Evolutionary conservation across 495 filamentous ascomycete genomes (phyloP).

Genomic region (Tuber brumale): DNA sequence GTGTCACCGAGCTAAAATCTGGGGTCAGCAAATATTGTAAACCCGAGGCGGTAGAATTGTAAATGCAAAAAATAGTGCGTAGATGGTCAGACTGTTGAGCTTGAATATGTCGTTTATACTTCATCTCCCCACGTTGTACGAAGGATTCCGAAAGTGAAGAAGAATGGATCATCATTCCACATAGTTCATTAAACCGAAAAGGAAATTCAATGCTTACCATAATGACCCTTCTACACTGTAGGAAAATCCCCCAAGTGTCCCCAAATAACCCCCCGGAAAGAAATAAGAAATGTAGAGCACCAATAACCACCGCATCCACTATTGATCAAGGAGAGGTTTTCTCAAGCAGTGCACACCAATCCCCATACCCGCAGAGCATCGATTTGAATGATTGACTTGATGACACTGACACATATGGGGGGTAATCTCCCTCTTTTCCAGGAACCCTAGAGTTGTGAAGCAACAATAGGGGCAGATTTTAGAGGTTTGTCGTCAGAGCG

Average conservation of each 20-base stretch:
- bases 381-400: conserved; percentile 38
- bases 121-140: conserved; percentile 17
- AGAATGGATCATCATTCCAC: conserved; percentile 35
- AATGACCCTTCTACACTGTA: neutral
- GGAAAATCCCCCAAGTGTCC: conserved; percentile 8
- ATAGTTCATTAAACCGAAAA: neutral
- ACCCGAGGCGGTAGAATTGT: neutral
- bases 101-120: conserved; percentile 37
- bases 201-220: neutral
- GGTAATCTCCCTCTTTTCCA: conserved; percentile 37
- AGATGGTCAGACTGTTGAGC: conserved; percentile 34
- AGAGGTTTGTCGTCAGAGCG: conserved; percentile 25
- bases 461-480: conserved; percentile 39
- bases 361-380: conserved; percentile 32
- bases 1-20: conserved; percentile 2
- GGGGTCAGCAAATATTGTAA: neutral
- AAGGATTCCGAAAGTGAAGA: conserved; percentile 39
- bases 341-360: conserved; percentile 36
- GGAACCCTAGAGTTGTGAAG: conserved; percentile 36
- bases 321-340: conserved; percentile 30
- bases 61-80: conserved; percentile 5
- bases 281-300: conserved; percentile 25
- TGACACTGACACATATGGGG: conserved; percentile 25
- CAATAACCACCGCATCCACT: conserved; percentile 36
- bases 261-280: conserved; percentile 12